Evolutionary conservation across 495 filamentous ascomycete genomes (phyloP).

Genomic region (Amorphotheca resinae): DNA sequence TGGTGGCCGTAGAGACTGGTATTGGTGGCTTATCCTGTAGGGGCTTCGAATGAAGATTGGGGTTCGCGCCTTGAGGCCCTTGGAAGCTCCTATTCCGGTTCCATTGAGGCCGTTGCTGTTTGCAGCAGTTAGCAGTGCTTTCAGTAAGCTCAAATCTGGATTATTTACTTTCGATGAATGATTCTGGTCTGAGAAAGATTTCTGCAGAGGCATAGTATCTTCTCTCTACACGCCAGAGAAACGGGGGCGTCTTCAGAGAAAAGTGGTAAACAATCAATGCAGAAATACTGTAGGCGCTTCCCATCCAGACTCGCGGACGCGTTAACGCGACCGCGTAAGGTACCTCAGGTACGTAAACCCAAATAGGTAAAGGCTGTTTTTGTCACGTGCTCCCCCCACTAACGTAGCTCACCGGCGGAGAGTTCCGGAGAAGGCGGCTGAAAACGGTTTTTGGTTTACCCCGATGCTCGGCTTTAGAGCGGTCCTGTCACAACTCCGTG

Average conservation of each 20-base stretch:
- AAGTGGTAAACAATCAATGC: neutral
- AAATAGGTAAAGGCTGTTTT: too few relatives aligned
- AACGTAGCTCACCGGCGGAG: too few relatives aligned
- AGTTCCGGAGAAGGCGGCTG: too few relatives aligned
- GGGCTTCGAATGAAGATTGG: constrained; percentile 21
- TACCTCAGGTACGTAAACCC: too few relatives aligned
- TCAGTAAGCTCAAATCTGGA: neutral
- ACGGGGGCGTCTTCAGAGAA: neutral
- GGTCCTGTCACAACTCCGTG: too few relatives aligned
- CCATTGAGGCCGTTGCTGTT: constrained; percentile 32
- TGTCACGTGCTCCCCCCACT: too few relatives aligned
- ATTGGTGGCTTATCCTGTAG: constrained; percentile 18
- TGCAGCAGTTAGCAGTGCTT: constrained; percentile 1
- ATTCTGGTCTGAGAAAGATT: constrained; percentile 38
- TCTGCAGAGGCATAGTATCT: constrained; percentile 33
- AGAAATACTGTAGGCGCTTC: neutral
- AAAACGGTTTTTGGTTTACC: too few relatives aligned
- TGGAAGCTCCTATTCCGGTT: constrained; percentile 34
- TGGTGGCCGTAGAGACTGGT: constrained; percentile 35
- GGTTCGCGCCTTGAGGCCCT: constrained; percentile 14
- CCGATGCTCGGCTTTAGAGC: too few relatives aligned
- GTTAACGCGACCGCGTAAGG: too few relatives aligned
- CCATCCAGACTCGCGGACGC: too few relatives aligned
- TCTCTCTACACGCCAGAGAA: neutral
- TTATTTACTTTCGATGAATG: constrained; percentile 14